Base-by-base conservation (phyloP, 805 yeast genomes). In the Candida sphagnicola region DNA sequence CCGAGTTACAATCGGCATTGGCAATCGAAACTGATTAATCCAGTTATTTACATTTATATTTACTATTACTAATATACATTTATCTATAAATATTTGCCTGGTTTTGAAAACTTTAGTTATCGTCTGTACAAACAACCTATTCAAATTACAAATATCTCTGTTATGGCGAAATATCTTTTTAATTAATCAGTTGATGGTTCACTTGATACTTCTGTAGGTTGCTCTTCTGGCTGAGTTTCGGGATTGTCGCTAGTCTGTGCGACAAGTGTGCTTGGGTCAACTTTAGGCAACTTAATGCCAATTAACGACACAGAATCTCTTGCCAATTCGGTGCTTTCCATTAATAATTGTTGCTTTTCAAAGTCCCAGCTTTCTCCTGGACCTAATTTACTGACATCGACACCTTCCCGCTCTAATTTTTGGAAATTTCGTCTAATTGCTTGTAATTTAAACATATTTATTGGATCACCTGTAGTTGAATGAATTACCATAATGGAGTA, bases 401-500 rank as follows among this genome's bases (percentile, higher is more conserved):
- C 64, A 3, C 59, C 57, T 24, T 58, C 61, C 37, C 64, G 65
- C 56, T 68, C 74, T 25, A 67, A 65, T 41, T 62, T 54, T 43
- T 72, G 72, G 42, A 66, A 77, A 28, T 53, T 58, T 34, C 67
- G 61, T 44, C 71, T 70, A 21, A 70, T 47, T 8, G 54, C 53
- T 35, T 73, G 75, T 31, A 87, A 60, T 34, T 60, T 56, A 37
- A 60, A 58, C 61, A 79, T 64, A 35, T 67, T 72, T 8, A 70
- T 56, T 2, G 80, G 75, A 49, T 80, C 78, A 8, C 88, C 87
- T 36, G 74, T 64, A 1, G 85, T 87, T 0, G 86, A 71, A 48
- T 78, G 66, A 1, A 88, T 51, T 1, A 87, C 62, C 12, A 90
- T 47, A 16, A 80, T 58, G 0, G 95, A 73, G 25, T 79, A 72